Conservation (phyloP, 139 green algal species). For the Chloropicon primus region DNA sequence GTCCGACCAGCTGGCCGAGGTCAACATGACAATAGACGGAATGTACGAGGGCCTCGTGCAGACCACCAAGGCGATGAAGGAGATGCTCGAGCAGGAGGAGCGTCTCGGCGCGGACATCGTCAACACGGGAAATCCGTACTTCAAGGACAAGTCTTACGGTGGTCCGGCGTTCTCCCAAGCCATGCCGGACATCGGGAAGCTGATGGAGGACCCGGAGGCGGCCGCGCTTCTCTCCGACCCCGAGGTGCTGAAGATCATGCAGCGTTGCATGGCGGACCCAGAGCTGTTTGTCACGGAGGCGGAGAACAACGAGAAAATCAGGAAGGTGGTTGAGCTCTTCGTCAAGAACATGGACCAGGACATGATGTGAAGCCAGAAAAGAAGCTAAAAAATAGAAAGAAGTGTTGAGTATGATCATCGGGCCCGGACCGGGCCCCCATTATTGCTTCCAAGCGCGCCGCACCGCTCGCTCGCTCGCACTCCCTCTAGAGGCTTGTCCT, state of each 20-base stretch:
- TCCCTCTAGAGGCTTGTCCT: no score
- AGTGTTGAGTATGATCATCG: no score
- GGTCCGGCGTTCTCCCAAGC: not conserved
- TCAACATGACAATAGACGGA: not conserved
- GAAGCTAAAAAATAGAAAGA: no score
- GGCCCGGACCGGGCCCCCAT: no score
- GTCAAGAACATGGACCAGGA: not conserved
- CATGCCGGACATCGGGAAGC: slow-evolving; percentile 1
- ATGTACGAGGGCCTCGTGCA: not conserved
- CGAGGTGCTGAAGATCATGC: not conserved
- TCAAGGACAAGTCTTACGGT: not conserved
- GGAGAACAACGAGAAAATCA: not conserved
- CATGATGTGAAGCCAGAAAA: no score
- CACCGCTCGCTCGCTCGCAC: no score
- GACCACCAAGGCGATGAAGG: not conserved
- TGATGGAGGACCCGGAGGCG: slow-evolving; percentile 3
- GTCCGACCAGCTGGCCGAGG: not conserved
- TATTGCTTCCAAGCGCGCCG: no score
- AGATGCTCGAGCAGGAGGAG: not conserved
- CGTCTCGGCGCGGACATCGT: not conserved
- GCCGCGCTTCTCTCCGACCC: not conserved
- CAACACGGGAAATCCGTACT: not conserved
- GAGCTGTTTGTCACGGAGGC: not conserved
- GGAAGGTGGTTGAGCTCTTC: not conserved
- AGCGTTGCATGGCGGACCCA: not conserved